Conservation (phyloP, 306 rosid species). For the Rosa rugosa region DNA sequence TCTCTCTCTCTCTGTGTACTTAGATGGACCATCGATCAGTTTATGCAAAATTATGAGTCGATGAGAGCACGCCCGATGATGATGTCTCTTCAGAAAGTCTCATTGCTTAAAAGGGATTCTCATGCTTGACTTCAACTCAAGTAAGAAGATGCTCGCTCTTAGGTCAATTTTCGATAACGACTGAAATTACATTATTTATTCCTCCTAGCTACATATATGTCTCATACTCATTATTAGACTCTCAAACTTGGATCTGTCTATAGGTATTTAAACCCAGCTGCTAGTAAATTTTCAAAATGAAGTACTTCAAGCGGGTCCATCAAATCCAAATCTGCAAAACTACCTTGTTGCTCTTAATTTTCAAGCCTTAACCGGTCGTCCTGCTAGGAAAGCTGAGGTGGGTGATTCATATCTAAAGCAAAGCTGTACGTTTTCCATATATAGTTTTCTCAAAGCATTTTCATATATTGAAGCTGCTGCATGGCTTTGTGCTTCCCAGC, state of each 20-base stretch:
- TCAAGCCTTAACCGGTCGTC: constrained; percentile 5
- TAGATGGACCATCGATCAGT: constrained; percentile 12
- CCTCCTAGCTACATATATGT: neutral
- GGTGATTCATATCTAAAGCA: constrained; percentile 5
- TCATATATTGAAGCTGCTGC: neutral
- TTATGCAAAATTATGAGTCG: constrained; percentile 31
- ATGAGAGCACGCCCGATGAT: constrained; percentile 74
- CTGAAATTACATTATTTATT: constrained; percentile 2
- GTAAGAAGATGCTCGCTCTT: constrained; percentile 17
- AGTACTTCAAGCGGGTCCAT: constrained; percentile 1
- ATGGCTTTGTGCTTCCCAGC: neutral
- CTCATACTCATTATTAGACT: neutral
- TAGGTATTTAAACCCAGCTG: constrained; percentile 1
- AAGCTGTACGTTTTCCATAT: neutral
- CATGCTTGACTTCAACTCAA: constrained; percentile 55
- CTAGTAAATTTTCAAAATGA: neutral
- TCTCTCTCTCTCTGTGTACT: constrained; percentile 24
- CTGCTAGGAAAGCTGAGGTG: neutral
- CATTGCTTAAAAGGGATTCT: constrained; percentile 55
- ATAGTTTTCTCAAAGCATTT: neutral
- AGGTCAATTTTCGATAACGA: constrained; percentile 26
- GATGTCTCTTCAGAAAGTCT: constrained; percentile 41
- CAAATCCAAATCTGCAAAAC: constrained; percentile 11
- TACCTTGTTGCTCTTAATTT: neutral
- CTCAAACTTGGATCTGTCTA: neutral